phyloP scores from a whole-genome alignment of 2,329 filamentous ascomycete genomes.

The Fusarium gaditjirri region DNA sequence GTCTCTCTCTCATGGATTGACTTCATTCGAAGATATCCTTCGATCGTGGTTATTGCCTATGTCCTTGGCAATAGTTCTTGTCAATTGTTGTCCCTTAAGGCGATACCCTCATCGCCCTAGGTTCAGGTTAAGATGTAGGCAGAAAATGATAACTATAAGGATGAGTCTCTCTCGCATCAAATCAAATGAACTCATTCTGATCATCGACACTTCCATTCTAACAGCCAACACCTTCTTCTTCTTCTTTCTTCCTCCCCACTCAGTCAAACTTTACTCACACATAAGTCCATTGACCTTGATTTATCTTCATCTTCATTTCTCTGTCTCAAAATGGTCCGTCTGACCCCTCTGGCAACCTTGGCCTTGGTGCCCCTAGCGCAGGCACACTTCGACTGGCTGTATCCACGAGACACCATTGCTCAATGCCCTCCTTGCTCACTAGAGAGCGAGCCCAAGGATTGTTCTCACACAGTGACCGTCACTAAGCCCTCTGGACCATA shows the following conservation, averaged over 20 bases:
- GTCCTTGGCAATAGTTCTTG: constrained; percentile 10
- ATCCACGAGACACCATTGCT: constrained; percentile 29
- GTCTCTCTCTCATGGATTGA: neutral
- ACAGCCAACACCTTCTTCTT: neutral
- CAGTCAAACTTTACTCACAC: neutral
- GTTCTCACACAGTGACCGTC: constrained; percentile 42
- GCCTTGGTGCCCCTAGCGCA: constrained; percentile 42
- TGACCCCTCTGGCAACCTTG: constrained; percentile 42
- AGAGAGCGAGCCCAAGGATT: constrained; percentile 22
- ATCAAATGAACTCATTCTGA: neutral
- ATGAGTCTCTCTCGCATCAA: neutral
- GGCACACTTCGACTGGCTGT: constrained; percentile 40
- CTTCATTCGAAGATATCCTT: neutral
- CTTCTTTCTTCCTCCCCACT: neutral
- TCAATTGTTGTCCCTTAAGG: constrained; percentile 4
- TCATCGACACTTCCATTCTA: constrained; percentile 11
- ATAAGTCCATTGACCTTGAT: neutral
- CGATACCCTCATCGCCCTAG: neutral
- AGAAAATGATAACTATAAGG: constrained; percentile 29
- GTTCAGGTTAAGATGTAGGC: neutral
- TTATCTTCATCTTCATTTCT: neutral
- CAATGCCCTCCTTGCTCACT: constrained; percentile 48
- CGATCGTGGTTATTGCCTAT: neutral
- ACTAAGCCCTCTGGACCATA: constrained; percentile 33
- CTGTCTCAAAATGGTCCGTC: constrained; percentile 40